These are phyloP conservation scores for Zasmidium cellare DNA, from an alignment of 2,329 filamentous ascomycete species.

Conservation along the genomic window DNA sequence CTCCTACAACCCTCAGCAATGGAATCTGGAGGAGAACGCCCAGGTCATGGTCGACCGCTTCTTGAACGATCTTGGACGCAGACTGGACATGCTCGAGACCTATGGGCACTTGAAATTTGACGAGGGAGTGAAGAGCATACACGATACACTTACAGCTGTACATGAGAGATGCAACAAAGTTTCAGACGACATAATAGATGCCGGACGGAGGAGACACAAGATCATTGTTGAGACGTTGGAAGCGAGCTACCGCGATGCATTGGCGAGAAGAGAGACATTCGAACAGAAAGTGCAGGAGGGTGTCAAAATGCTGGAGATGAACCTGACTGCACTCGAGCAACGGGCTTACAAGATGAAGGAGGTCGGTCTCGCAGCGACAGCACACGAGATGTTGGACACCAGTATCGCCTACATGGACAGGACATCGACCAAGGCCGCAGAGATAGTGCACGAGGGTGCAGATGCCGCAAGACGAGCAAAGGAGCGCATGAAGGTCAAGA, in stretches of 20 bases:
- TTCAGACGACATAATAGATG: slow-evolving; percentile 85
- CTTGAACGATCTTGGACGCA: slow-evolving; percentile 79
- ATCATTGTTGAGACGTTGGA: slow-evolving; percentile 94
- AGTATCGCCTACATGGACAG: slow-evolving; percentile 80
- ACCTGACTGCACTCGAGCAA: slow-evolving; percentile 81
- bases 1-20: slow-evolving; percentile 46
- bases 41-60: slow-evolving; percentile 67
- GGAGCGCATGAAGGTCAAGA: slow-evolving; percentile 55
- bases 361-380: slow-evolving; percentile 71
- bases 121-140: slow-evolving; percentile 78
- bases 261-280: slow-evolving; percentile 80
- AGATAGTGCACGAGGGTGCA: slow-evolving; percentile 77
- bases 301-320: slow-evolving; percentile 80
- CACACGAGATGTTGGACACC: slow-evolving; percentile 72
- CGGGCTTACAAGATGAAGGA: slow-evolving; percentile 78
- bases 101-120: slow-evolving; percentile 85
- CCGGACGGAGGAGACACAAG: slow-evolving; percentile 77
- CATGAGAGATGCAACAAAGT: slow-evolving; percentile 85
- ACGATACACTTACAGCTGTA: slow-evolving; percentile 81
- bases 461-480: slow-evolving; percentile 81
- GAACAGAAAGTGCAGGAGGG: slow-evolving; percentile 90
- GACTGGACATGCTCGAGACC: slow-evolving; percentile 83
- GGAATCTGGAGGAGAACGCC: slow-evolving; percentile 50
- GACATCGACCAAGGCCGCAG: slow-evolving; percentile 70
- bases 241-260: slow-evolving; percentile 78